Conservation (phyloP, 768 basidiomycete species). For the Coprinopsis sp. region DNA sequence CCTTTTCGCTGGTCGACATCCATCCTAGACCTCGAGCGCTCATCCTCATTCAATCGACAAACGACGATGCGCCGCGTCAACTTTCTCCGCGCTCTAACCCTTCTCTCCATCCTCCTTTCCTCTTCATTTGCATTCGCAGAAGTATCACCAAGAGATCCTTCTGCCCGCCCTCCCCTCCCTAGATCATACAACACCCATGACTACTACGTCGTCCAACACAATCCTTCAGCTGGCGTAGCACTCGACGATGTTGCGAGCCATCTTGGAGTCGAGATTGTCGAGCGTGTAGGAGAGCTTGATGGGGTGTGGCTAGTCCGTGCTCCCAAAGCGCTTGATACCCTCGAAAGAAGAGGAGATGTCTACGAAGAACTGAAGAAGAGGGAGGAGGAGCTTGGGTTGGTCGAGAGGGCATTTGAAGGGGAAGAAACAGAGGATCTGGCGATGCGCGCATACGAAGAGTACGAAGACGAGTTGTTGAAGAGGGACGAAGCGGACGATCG, state of each 20-base stretch:
- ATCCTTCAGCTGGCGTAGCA: conserved; percentile 41
- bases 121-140: too few relatives aligned
- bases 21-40: too few relatives aligned
- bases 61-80: too few relatives aligned
- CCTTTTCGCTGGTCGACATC: too few relatives aligned
- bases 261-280: conserved; percentile 81
- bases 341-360: conserved; percentile 36
- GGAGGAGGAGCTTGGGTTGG: background rate
- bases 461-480: background rate
- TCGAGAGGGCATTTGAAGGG: background rate
- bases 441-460: background rate
- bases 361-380: conserved; percentile 40
- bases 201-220: conserved; percentile 79
- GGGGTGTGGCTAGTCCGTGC: conserved; percentile 81
- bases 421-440: background rate
- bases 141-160: conserved; percentile 3
- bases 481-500: conserved; percentile 22
- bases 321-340: conserved; percentile 31
- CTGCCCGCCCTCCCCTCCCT: conserved; percentile 32
- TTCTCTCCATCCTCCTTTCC: too few relatives aligned
- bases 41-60: too few relatives aligned
- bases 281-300: conserved; percentile 75
- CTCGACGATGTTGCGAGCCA: conserved; percentile 52
- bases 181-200: conserved; percentile 60
- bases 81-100: too few relatives aligned